phyloP scores from a whole-genome alignment of 2,329 filamentous ascomycete genomes.

The Curvularia hawaiiensis region DNA sequence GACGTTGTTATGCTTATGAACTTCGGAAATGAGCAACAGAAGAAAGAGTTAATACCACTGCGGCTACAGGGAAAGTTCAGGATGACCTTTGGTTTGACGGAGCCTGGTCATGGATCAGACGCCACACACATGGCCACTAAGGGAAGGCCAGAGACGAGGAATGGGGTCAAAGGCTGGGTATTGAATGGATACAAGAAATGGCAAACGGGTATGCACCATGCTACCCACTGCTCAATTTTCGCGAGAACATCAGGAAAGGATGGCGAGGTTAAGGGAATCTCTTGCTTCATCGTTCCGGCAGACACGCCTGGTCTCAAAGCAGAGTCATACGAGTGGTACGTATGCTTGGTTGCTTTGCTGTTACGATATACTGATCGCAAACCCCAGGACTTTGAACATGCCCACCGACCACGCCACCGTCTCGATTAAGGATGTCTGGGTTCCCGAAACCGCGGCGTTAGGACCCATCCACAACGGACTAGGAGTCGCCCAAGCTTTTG shows the following conservation, averaged over 20 bases:
- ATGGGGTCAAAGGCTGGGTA: slow-evolving; percentile 56
- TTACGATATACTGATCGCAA: slow-evolving; percentile 9
- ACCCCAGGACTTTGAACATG: slow-evolving; percentile 65
- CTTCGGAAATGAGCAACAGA: slow-evolving; percentile 63
- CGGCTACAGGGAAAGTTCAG: slow-evolving; percentile 60
- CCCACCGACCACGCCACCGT: slow-evolving; percentile 69
- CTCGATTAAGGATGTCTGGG: slow-evolving; percentile 61
- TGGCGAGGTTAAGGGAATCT: slow-evolving; percentile 62
- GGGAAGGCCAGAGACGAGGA: slow-evolving; percentile 52
- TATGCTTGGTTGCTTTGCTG: neutral
- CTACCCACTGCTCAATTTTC: slow-evolving; percentile 67
- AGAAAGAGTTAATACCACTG: slow-evolving; percentile 58
- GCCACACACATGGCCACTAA: slow-evolving; percentile 66
- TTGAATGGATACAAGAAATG: slow-evolving; percentile 67
- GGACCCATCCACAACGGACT: slow-evolving; percentile 61
- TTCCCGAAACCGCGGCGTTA: slow-evolving; percentile 59
- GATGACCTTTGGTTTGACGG: slow-evolving; percentile 67
- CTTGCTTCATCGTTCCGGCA: slow-evolving; percentile 64
- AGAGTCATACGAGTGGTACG: slow-evolving; percentile 62
- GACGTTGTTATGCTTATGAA: slow-evolving; percentile 66
- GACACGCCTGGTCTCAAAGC: slow-evolving; percentile 59
- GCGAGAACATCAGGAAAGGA: slow-evolving; percentile 61
- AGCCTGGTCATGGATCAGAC: slow-evolving; percentile 66
- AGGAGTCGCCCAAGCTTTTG: slow-evolving; percentile 67
- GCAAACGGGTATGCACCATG: slow-evolving; percentile 67